Conservation (phyloP, 2,329 filamentous ascomycete species). For the Trichophyton rubrum region DNA sequence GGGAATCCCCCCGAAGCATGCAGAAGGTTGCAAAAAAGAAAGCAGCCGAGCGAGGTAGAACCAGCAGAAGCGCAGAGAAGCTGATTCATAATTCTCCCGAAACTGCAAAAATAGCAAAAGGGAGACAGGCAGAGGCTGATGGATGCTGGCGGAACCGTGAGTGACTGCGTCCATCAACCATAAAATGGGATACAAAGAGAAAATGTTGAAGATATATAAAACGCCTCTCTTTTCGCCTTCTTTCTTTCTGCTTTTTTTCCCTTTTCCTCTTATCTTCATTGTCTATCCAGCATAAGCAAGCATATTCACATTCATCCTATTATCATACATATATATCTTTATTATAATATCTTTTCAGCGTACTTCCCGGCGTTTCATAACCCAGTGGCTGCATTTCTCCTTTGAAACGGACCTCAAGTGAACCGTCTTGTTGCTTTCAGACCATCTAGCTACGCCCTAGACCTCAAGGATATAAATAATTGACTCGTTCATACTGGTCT, state of each 20-base stretch:
- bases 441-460: not conserved
- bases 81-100: slow-evolving; percentile 1
- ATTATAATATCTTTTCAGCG: not conserved
- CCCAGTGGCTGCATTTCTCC: not conserved
- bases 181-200: not conserved
- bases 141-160: not conserved
- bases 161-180: not conserved
- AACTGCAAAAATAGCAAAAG: not conserved
- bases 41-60: not conserved
- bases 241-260: not conserved
- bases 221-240: not conserved
- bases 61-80: not conserved
- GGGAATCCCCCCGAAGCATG: not conserved
- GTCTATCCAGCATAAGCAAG: not conserved
- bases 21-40: not conserved
- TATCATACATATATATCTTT: not conserved
- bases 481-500: not conserved
- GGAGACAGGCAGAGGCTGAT: slow-evolving; percentile 1
- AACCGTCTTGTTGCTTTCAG: not conserved
- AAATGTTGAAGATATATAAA: not conserved
- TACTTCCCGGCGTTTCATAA: not conserved
- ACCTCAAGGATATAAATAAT: not conserved
- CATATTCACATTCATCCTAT: not conserved
- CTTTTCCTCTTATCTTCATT: not conserved
- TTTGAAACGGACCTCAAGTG: not conserved